Evolutionary conservation across 208 protist species (phyloP), one percentile per base, ranked within the genome.

Genomic region (Leishmania turanica): DNA sequence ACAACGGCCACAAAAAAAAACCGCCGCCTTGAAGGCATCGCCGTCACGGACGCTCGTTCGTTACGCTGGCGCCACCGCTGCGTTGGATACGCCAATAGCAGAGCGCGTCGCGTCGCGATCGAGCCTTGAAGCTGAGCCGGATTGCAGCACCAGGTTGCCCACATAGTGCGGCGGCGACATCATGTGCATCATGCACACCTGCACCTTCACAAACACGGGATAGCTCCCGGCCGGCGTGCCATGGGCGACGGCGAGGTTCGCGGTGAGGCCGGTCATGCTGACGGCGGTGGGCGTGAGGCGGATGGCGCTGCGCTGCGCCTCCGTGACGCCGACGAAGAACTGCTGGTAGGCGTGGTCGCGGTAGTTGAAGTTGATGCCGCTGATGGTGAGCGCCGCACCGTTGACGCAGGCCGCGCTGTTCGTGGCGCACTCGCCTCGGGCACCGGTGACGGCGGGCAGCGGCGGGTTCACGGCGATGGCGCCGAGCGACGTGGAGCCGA

Each of bases 311-410:
- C 68, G 65, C 62, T 80, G 77, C 37, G 78, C 79, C 13, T 21
- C 73, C 37, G 75, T 81, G 64, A 82, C 75, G 69, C 83, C 77
- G 40, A 90, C 71, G 27, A 80, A 74, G 68, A 90, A 79, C 69
- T 56, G 66, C 75, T 90, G 85, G 81, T 88, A 83, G 47, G 34
- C 37, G 42, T 66, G 24, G n/a, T 42, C 42, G 37, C 75, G 79
- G 65, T 47, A 60, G 81, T 90, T 88, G 79, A 90, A 90, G 70
- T 82, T 77, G 62, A 40, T 84, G 71, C 87, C 81, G 8, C 7
- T 45, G 68, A 90, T 74, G 27, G 65, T 82, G 66, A 90, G 45
- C 19, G 49, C 15, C 21, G 84, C 71, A 21, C 82, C 84, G 78
- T 19, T 78, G 47, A 76, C 75, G 81, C 87, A 90, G 54, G 81